phyloP scores from a whole-genome alignment of 345 rosid genomes.

The Garcia nutans region DNA sequence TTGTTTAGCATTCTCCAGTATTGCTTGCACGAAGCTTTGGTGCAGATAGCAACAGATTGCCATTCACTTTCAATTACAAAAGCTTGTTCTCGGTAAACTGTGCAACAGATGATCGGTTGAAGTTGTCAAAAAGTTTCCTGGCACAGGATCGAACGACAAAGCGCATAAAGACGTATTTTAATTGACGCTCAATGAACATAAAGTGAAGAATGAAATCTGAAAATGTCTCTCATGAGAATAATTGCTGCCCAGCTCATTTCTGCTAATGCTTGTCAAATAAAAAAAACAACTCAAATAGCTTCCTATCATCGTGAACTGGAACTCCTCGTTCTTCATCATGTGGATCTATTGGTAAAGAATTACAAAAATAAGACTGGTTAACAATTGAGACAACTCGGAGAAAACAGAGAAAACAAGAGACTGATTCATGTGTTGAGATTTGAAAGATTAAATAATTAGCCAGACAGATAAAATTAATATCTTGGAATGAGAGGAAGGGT shows the following conservation, averaged over 20 bases:
- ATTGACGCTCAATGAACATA: not conserved
- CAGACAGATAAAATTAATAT: not conserved
- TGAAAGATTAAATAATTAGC: not conserved
- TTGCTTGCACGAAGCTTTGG: constrained; percentile 86
- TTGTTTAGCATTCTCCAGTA: constrained; percentile 71
- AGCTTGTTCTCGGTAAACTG: constrained; percentile 70
- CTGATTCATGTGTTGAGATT: not conserved
- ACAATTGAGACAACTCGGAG: not conserved
- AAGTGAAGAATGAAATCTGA: constrained; percentile 37
- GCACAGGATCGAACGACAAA: constrained; percentile 22
- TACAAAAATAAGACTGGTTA: not conserved
- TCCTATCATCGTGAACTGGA: constrained; percentile 68
- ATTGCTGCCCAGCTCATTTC: constrained; percentile 91
- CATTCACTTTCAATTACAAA: constrained; percentile 60
- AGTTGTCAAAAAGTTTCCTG: constrained; percentile 78
- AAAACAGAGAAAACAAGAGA: constrained; percentile 3
- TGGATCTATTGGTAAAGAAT: constrained; percentile 41
- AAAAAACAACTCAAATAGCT: constrained; percentile 76
- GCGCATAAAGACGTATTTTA: not conserved
- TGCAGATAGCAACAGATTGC: constrained; percentile 64
- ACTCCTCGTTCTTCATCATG: constrained; percentile 93
- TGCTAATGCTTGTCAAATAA: constrained; percentile 96
- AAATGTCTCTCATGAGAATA: constrained; percentile 56
- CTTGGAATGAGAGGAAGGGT: not conserved
- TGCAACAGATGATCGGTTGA: constrained; percentile 58